Base-by-base conservation (phyloP, 495 filamentous ascomycete species). In the Symbiotaphrina buchneri region DNA sequence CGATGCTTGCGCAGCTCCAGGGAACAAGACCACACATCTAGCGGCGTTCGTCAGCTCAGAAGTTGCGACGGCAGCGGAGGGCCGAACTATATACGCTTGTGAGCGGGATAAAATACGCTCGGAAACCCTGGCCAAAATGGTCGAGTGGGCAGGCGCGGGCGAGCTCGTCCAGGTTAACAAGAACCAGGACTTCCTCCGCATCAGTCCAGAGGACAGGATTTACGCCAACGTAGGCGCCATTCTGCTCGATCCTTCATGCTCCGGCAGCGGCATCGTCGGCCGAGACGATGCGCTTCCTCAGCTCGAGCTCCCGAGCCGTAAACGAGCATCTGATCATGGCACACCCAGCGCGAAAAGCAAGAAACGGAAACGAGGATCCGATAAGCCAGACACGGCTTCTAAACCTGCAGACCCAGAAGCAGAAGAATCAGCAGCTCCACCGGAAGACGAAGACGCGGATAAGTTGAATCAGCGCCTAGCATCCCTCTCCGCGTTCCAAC, bases 11-110 rank as follows among this genome's bases (percentile, higher is more conserved):
- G 74, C 87, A 0, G 87, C 87, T 5, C 87, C 87, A 5, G 87
- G 87, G 6, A 97, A 97, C 44, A 97, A 97, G 50, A 94, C 87
- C 1, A 94, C 87, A 3, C 87, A 95, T 54, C 50, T 94, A 28
- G 82, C 83, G 7, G 74, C 78, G 2, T 58, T 94, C 10, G 38
- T 76, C 8, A 45, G 51, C 13, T 27, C 36, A 34, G 21, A 37
- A 36, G 21, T 42, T 15, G 3, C 30, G 25, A 15, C 20, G 19
- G 15, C 20, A 21, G 21, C 15, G 8, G 44, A 31, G 24, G 33
- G 10, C 39, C 41, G 35, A 30, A 11, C 54, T 46, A 60, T 84
- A 21, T 58, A 63, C 31, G 78, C 79, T 0, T 81, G 69, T 44
- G 79, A 87, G 43, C 70, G 66, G 36, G 72, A 84, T 39, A 47